Base-by-base conservation (phyloP, 2,329 filamentous ascomycete genomes). In the Aspergillus amoenus region DNA sequence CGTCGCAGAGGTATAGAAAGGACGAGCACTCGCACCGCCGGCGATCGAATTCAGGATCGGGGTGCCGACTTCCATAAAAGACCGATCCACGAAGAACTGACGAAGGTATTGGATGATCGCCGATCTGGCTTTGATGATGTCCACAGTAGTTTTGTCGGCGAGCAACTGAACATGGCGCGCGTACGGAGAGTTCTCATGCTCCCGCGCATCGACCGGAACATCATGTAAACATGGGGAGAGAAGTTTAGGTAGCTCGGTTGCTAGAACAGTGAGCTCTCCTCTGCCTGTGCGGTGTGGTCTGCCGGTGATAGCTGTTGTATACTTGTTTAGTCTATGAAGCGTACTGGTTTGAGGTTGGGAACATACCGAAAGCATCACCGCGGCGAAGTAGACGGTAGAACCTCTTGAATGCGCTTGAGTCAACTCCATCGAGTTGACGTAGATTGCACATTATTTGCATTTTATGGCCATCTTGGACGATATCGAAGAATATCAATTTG, bases 61-160 rank as follows among this genome's bases (percentile, higher is more conserved):
- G 0, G 94, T 99, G 65, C 89, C 90, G 46, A 97, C 92, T 75
- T 97, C 93, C 53, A 92, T 78, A 68, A 97, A 97, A 5, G 83
- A 82, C 45, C 84, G 81, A 8, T 85, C 79, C 58, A 90, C 80
- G 55, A 97, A 85, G 70, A 89, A 91, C 51, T 85, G 82, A 37
- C 91, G 86, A 62, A 97, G 81, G 63, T 85, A 84, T 57, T 87
- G 86, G 61, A 91, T 87, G 58, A 97, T 84, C 39, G 85, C 78
- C 0, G 91, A 87, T 37, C 93, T 87, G 22, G 94, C 80, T 32
- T 87, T 83, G 50, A 97, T 78, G 1, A 87, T 85, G 68, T 94
- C 86, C 12, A 86, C 79, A 2, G 86, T 82, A 40, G 83, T 77
- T 34, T 81, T 82, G 71, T 93, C 90, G 56, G 93, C 87, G 30